Base-by-base conservation (phyloP, 352 stramenopile species). In the Phytophthora idaei region DNA sequence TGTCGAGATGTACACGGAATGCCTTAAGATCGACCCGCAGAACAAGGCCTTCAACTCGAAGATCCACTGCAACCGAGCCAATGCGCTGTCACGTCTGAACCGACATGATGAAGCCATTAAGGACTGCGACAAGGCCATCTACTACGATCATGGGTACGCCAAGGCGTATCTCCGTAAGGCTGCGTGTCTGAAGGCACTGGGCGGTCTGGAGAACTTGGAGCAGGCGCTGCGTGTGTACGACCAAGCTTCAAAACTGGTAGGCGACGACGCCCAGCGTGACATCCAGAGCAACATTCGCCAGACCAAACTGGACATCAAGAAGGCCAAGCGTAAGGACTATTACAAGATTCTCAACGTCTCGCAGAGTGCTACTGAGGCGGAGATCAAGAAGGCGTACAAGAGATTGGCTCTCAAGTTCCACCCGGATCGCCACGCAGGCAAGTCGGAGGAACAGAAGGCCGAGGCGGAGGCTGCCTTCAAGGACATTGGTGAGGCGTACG, bases 341-440 rank as follows among this genome's bases (percentile, higher is more conserved):
- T 99, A 99, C 82, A 96, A 97, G 71, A 96, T 95, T 54, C 64
- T 95, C 64, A 88, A 89, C 52, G 94, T 95, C 21, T 54, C 77
- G 11, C 87, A 92, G 71, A 84, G 45, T 51, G 84, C 96, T 11
- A 89, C 85, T 5, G 87, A 97, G 34, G 80, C 79, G 2, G 95
- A 99, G 69, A 99, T 99, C 62, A 99, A 99, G 83, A 99, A 98
- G 74, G 94, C 97, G 5, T 99, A 99, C 81, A 90, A 96, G 67
- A 97, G 96, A 77, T 65, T 83, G 59, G 94, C 97, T 31, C 81
- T 99, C 11, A 91, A 98, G 72, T 98, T 89, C 67, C 97, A 99
- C 85, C 97, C 97, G 25, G 97, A 99, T 87, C 97, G 90, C 50
- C 87, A 98, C 57, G 81, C 90, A 25, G 81, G 61, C 61, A 98